These are phyloP conservation scores for Cyclostephanos tholiformis DNA, from an alignment of 108 stramenopile species.

Conservation along the genomic window DNA sequence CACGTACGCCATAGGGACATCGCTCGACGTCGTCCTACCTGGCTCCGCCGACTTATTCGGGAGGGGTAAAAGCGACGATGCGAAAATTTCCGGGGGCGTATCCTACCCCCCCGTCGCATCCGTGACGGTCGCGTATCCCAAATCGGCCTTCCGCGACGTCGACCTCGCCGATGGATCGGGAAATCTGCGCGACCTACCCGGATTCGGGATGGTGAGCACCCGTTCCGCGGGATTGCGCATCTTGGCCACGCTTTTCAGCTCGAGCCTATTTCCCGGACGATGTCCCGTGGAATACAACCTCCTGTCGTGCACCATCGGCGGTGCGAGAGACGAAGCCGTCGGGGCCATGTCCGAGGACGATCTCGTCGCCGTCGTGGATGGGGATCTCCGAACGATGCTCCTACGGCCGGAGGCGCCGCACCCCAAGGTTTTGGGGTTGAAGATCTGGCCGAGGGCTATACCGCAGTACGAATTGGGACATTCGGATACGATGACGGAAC, in stretches of 20 bases:
- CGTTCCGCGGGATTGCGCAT: conserved; percentile 87
- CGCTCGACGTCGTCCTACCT: conserved; percentile 72
- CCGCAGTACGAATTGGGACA: conserved; percentile 92
- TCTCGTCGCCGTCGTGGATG: conserved; percentile 87
- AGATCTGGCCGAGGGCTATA: conserved; percentile 94
- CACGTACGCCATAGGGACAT: conserved; percentile 63
- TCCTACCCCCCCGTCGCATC: conserved; percentile 93
- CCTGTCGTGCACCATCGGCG: conserved; percentile 95
- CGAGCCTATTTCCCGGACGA: conserved; percentile 93
- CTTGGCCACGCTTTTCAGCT: conserved; percentile 93
- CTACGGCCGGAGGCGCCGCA: conserved; percentile 80
- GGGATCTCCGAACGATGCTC: conserved; percentile 81
- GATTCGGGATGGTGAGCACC: conserved; percentile 93
- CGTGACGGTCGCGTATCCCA: conserved; percentile 93
- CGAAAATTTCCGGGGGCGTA: conserved; percentile 60
- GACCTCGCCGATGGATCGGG: conserved; percentile 82
- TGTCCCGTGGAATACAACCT: conserved; percentile 88
- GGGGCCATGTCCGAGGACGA: conserved; percentile 82
- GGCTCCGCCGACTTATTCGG: conserved; percentile 77
- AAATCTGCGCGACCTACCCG: conserved; percentile 73
- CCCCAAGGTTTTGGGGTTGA: conserved; percentile 84
- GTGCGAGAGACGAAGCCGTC: conserved; percentile 89
- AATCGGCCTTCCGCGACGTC: conserved; percentile 84
- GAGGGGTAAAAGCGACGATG: conserved; percentile 53
- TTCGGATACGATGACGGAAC: conserved; percentile 61